Evolutionary conservation across 2,329 filamentous ascomycete species (phyloP).

Genomic region (Coccinonectria pachysandricola): DNA sequence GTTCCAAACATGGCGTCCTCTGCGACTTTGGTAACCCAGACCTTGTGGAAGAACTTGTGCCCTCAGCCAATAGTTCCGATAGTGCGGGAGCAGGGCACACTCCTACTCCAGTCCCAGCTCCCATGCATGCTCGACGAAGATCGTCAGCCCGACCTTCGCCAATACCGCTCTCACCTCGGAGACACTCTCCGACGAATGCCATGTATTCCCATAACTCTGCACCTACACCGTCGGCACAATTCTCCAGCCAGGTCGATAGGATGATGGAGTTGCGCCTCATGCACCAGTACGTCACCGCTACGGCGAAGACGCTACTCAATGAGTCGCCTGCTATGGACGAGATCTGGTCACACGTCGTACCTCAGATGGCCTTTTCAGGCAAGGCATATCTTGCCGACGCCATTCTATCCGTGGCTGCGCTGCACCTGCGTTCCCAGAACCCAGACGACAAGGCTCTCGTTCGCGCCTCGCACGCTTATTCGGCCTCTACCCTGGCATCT

Average conservation of each 20-base stretch:
- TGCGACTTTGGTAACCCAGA: slow-evolving; percentile 53
- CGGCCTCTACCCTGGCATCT: slow-evolving; percentile 51
- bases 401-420: slow-evolving; percentile 52
- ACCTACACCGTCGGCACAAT: slow-evolving; percentile 18
- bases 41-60: slow-evolving; percentile 33
- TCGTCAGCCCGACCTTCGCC: slow-evolving; percentile 15
- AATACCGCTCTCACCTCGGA: slow-evolving; percentile 13
- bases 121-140: slow-evolving; percentile 13
- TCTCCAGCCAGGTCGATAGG: slow-evolving; percentile 30
- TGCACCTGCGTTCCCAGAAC: slow-evolving; percentile 47
- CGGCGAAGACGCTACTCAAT: slow-evolving; percentile 48
- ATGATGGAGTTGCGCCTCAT: slow-evolving; percentile 52
- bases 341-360: slow-evolving; percentile 51
- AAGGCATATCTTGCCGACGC: slow-evolving; percentile 51
- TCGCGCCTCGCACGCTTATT: slow-evolving; percentile 53
- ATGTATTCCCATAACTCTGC: slow-evolving; percentile 22
- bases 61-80: slow-evolving; percentile 24
- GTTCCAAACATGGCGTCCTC: slow-evolving; percentile 53
- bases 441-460: slow-evolving; percentile 51
- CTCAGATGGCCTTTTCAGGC: slow-evolving; percentile 49
- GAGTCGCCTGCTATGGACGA: slow-evolving; percentile 40
- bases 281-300: slow-evolving; percentile 54
- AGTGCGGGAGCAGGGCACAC: slow-evolving; percentile 13
- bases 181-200: slow-evolving; percentile 22
- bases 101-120: slow-evolving; percentile 15